Percentiles rank a stretch among this genome's conserved stretches.
Conservation (phyloP, 2,329 filamentous ascomycete genomes). For the Fulvia fulva region DNA sequence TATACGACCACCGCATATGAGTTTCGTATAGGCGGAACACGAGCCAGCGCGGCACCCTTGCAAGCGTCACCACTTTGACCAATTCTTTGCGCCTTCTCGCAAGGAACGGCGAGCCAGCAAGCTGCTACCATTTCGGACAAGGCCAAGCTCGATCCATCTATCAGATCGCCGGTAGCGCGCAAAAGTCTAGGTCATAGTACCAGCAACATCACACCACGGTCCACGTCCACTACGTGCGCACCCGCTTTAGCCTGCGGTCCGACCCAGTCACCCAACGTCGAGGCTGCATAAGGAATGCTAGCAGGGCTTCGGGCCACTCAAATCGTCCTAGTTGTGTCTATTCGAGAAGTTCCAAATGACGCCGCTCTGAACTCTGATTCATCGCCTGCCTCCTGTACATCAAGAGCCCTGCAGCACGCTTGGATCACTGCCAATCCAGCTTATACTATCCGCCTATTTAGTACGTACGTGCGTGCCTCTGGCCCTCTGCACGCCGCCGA, state of each 20-base stretch:
- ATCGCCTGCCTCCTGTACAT: slow-evolving; percentile 12
- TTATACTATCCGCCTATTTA: slow-evolving; percentile 9
- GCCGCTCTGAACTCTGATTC: slow-evolving; percentile 8
- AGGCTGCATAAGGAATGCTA: not conserved
- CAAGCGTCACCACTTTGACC: not conserved
- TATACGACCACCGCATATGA: not conserved
- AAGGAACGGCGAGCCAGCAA: not conserved
- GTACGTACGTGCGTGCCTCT: slow-evolving; percentile 1
- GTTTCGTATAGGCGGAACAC: slow-evolving; percentile 5
- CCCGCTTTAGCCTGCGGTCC: not conserved
- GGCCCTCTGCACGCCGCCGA: not conserved
- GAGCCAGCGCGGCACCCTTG: slow-evolving; percentile 4
- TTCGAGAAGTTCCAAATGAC: slow-evolving; percentile 11
- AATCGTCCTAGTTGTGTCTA: slow-evolving; percentile 5
- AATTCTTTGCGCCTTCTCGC: not conserved
- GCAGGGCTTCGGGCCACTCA: not conserved
- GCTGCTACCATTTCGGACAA: not conserved
- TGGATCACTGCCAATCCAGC: slow-evolving; percentile 15
- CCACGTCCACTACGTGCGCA: slow-evolving; percentile 6
- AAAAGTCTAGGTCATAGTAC: not conserved
- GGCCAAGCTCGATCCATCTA: not conserved
- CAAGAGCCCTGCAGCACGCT: slow-evolving; percentile 11
- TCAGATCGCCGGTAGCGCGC: not conserved
- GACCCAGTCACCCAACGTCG: not conserved
- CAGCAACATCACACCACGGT: slow-evolving; percentile 6